These are phyloP conservation scores for Neonectria neomacrospora DNA, from an alignment of 2,329 filamentous ascomycete genomes.

Conservation along the genomic window DNA sequence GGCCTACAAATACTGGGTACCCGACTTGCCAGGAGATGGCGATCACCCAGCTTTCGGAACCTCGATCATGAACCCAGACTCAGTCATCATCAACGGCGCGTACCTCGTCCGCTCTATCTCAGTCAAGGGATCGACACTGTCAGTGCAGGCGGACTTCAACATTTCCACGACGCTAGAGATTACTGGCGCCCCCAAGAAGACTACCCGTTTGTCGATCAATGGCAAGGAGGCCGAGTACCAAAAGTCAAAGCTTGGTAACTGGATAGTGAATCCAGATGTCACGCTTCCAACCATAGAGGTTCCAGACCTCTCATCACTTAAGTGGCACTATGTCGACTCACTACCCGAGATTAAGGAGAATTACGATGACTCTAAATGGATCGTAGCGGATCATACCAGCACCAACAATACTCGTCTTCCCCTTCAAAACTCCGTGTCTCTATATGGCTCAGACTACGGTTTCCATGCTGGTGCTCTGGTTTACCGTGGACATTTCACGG, in stretches of 20 bases:
- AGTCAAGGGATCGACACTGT: constrained; percentile 65
- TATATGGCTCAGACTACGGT: constrained; percentile 79
- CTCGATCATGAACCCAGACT: constrained; percentile 47
- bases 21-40: constrained; percentile 59
- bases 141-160: constrained; percentile 78
- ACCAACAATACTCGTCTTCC: constrained; percentile 69
- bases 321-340: constrained; percentile 77
- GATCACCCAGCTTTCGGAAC: constrained; percentile 46
- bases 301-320: constrained; percentile 64
- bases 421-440: constrained; percentile 71
- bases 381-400: constrained; percentile 63
- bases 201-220: constrained; percentile 59
- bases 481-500: constrained; percentile 76
- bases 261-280: constrained; percentile 61
- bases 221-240: constrained; percentile 51
- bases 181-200: constrained; percentile 66
- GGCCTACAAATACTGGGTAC: constrained; percentile 76
- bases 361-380: constrained; percentile 79
- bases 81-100: constrained; percentile 67
- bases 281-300: constrained; percentile 64
- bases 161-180: constrained; percentile 74
- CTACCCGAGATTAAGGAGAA: constrained; percentile 73
- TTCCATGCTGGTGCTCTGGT: constrained; percentile 76
- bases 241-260: constrained; percentile 55
- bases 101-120: constrained; percentile 72